Percentiles rank a stretch among this genome's conserved stretches.
phyloP scores from a whole-genome alignment of 768 basidiomycete genomes.

The Dictyophora rubrovolvata region DNA sequence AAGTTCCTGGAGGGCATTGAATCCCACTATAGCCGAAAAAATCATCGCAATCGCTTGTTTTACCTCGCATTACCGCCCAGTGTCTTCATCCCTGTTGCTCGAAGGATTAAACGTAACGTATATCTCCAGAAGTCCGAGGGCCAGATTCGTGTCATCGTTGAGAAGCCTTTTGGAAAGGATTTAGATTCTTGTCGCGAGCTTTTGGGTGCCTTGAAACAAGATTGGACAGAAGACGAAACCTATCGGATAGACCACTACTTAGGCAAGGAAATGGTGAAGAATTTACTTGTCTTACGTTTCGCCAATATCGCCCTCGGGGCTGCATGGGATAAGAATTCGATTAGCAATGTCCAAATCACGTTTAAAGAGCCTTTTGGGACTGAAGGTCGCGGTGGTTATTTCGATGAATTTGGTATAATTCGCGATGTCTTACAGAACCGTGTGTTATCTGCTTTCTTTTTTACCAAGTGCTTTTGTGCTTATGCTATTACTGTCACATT shows the following conservation, averaged over 20 bases:
- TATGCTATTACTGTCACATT: constrained; percentile 13
- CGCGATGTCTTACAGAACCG: constrained; percentile 97
- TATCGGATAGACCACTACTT: constrained; percentile 99
- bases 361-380: constrained; percentile 99
- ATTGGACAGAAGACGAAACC: constrained; percentile 95
- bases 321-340: constrained; percentile 91
- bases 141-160: constrained; percentile 87
- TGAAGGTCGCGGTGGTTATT: constrained; percentile 99
- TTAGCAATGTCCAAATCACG: constrained; percentile 96
- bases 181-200: constrained; percentile 74
- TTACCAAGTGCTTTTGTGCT: not conserved
- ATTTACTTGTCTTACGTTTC: constrained; percentile 89
- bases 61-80: constrained; percentile 97
- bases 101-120: constrained; percentile 72
- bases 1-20: constrained; percentile 74
- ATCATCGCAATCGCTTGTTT: constrained; percentile 68
- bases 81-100: constrained; percentile 86
- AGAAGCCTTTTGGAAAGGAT: constrained; percentile 98
- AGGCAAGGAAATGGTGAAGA: constrained; percentile 99
- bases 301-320: constrained; percentile 86
- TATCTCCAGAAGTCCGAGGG: constrained; percentile 53
- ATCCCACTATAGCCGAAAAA: constrained; percentile 47
- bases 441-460: constrained; percentile 41
- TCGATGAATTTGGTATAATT: constrained; percentile 99
- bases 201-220: constrained; percentile 65